Conservation (phyloP, 179 eudicot species). For the Silene noctiflora region DNA sequence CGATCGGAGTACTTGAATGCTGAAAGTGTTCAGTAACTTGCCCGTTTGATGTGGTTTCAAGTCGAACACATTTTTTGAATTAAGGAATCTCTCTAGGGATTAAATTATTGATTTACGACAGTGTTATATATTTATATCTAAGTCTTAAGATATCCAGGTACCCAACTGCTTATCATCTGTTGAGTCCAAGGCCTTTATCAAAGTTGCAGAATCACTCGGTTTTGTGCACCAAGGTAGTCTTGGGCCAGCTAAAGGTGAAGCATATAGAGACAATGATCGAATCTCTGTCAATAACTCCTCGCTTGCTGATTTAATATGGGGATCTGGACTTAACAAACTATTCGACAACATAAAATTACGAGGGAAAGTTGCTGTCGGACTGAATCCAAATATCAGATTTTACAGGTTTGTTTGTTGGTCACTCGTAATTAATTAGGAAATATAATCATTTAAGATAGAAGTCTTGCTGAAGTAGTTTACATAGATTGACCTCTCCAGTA, state of each 20-base stretch:
- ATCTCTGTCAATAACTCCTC: constrained; percentile 67
- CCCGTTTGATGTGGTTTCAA: too few species aligned
- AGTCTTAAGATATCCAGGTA: constrained; percentile 52
- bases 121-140: constrained; percentile 5
- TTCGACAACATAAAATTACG: constrained; percentile 59
- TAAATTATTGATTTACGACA: neutral
- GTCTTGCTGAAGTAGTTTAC: too few species aligned
- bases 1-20: neutral
- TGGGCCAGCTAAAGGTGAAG: constrained; percentile 88
- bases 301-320: constrained; percentile 72
- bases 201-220: constrained; percentile 76
- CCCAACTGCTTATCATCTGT: constrained; percentile 54
- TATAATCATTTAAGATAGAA: too few species aligned
- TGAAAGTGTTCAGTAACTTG: neutral
- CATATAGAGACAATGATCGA: constrained; percentile 93
- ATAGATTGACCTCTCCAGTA: too few species aligned
- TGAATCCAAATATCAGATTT: constrained; percentile 85
- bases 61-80: neutral
- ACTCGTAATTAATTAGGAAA: neutral
- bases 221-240: constrained; percentile 96
- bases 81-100: neutral
- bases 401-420: constrained; percentile 53
- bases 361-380: constrained; percentile 81
- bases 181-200: constrained; percentile 72
- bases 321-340: constrained; percentile 62